Evolutionary conservation across 106 monocot genomes (phyloP).

Genomic region (Allium cepa): DNA sequence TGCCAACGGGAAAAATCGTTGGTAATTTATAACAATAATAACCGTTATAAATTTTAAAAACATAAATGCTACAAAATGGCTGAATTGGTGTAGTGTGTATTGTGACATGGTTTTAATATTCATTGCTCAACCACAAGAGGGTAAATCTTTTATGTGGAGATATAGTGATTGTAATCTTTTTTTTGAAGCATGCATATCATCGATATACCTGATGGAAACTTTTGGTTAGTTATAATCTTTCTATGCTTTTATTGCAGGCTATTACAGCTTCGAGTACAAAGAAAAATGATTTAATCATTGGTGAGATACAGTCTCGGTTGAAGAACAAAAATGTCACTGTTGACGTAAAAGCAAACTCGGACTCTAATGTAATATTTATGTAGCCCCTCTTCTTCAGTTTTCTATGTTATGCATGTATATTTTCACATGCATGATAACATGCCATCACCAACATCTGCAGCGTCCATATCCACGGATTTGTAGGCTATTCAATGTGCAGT

Average conservation of each 20-base stretch:
- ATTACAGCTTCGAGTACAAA: conserved; percentile 55
- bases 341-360: conserved; percentile 64
- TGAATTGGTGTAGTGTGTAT: too few species aligned
- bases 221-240: background rate
- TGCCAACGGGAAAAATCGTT: too few species aligned
- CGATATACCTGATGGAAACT: too few species aligned
- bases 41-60: too few species aligned
- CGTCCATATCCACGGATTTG: background rate
- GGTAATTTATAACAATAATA: too few species aligned
- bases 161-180: too few species aligned
- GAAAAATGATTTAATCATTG: conserved; percentile 56
- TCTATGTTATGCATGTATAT: background rate
- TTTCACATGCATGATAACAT: background rate
- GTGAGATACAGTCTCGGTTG: conserved; percentile 58
- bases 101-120: too few species aligned
- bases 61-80: too few species aligned
- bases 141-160: too few species aligned
- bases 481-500: background rate
- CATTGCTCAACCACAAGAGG: too few species aligned
- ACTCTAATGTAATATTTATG: conserved; percentile 41
- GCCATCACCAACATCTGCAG: background rate
- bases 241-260: conserved; percentile 31
- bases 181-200: too few species aligned
- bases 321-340: conserved; percentile 59
- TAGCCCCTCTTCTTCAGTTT: background rate